Evolutionary conservation across 2,329 filamentous ascomycete species (phyloP).

Genomic region (Xylaria sp.): DNA sequence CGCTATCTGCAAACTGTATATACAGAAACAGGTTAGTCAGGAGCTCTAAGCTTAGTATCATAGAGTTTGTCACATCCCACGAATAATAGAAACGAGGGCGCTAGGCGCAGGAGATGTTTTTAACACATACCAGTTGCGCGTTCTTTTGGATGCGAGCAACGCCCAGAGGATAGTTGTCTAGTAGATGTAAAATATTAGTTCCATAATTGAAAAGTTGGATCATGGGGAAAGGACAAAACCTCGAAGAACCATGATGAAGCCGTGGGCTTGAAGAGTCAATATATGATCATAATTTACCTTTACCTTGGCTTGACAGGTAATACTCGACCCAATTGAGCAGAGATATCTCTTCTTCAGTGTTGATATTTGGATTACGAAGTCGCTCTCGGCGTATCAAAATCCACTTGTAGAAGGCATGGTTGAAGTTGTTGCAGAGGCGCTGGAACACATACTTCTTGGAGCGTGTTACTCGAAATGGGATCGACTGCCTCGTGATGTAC

Average conservation of each 20-base stretch:
- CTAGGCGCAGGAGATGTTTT: too few species aligned
- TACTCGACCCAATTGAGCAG: not conserved
- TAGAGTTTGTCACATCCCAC: not conserved
- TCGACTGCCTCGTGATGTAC: slow-evolving; percentile 42
- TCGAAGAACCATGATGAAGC: too few species aligned
- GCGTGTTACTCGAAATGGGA: slow-evolving; percentile 43
- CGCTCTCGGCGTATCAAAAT: slow-evolving; percentile 5
- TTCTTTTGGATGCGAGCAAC: not conserved
- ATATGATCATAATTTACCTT: slow-evolving; percentile 9
- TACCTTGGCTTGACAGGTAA: not conserved
- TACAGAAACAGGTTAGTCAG: not conserved
- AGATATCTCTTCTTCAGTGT: not conserved
- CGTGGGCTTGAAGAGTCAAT: not conserved
- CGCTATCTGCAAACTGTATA: slow-evolving; percentile 15
- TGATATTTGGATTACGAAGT: not conserved
- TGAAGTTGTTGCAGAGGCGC: slow-evolving; percentile 39
- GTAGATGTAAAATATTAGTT: not conserved
- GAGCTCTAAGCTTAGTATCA: not conserved
- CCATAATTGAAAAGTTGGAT: not conserved
- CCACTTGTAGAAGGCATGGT: slow-evolving; percentile 43
- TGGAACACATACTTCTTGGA: slow-evolving; percentile 43
- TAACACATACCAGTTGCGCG: not conserved
- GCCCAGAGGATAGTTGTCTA: not conserved
- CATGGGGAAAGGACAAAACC: not conserved
- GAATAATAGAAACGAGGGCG: not conserved